Evolutionary conservation across 148 eudicot species (phyloP).

Genomic region (Beta vulgaris): DNA sequence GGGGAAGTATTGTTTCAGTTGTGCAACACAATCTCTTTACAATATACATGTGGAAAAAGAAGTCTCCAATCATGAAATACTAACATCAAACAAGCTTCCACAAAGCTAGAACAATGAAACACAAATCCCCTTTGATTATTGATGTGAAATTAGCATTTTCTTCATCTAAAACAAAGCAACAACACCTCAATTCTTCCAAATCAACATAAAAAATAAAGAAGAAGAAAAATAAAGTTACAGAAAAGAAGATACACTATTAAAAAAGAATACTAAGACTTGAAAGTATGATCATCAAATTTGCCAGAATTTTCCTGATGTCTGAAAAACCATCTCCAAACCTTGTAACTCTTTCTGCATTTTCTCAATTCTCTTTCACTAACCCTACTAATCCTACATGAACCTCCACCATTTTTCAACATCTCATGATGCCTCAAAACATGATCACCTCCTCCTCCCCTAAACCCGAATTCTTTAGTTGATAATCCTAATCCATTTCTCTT

Average conservation of each 20-base stretch:
- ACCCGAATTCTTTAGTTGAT: slow-evolving; percentile 38
- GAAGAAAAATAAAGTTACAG: not conserved
- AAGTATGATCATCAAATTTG: slow-evolving; percentile 29
- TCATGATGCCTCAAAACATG: slow-evolving; percentile 19
- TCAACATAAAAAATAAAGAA: not conserved
- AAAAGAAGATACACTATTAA: slow-evolving; percentile 4
- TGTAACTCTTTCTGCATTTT: slow-evolving; percentile 51
- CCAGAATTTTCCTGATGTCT: slow-evolving; percentile 42
- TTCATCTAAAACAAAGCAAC: slow-evolving; percentile 9
- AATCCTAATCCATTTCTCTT: slow-evolving; percentile 33
- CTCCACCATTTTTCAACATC: slow-evolving; percentile 34
- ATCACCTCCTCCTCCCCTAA: slow-evolving; percentile 22
- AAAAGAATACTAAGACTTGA: slow-evolving; percentile 7
- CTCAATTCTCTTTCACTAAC: slow-evolving; percentile 40
- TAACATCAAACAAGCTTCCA: not conserved
- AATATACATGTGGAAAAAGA: not conserved
- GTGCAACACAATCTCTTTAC: not conserved
- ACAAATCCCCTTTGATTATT: slow-evolving; percentile 3
- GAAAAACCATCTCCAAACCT: slow-evolving; percentile 79
- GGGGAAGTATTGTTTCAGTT: slow-evolving; percentile 8
- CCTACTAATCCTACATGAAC: slow-evolving; percentile 46
- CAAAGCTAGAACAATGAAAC: not conserved
- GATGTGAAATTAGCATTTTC: slow-evolving; percentile 17
- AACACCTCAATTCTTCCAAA: not conserved
- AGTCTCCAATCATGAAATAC: too few species aligned